Conservation (phyloP, 2,329 filamentous ascomycete genomes). For the Neonectria hederae region DNA sequence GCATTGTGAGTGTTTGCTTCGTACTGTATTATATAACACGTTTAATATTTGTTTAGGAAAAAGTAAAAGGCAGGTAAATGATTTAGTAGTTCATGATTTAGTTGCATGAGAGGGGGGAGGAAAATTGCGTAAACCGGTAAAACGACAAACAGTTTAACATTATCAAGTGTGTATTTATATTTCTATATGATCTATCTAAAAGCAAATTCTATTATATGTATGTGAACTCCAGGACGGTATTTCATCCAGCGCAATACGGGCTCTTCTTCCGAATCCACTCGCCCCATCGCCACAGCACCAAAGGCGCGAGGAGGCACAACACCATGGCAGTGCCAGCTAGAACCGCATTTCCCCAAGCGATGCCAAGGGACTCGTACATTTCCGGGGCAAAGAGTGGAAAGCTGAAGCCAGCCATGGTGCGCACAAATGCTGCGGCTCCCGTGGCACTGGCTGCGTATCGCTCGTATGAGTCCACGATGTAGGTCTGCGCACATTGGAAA, state of each 20-base stretch:
- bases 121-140: too few species aligned
- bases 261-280: slow-evolving; percentile 35
- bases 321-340: slow-evolving; percentile 44
- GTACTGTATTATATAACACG: too few species aligned
- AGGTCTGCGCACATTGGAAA: slow-evolving; percentile 68
- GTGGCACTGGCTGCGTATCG: slow-evolving; percentile 52
- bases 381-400: slow-evolving; percentile 67
- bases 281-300: slow-evolving; percentile 33
- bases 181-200: background rate
- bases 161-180: too few species aligned
- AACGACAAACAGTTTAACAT: too few species aligned
- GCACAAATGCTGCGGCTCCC: slow-evolving; percentile 64
- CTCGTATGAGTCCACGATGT: slow-evolving; percentile 63
- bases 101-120: too few species aligned
- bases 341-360: slow-evolving; percentile 55
- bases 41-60: too few species aligned
- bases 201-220: background rate
- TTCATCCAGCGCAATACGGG: slow-evolving; percentile 31
- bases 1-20: too few species aligned
- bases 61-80: too few species aligned
- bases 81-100: too few species aligned
- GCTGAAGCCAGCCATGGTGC: slow-evolving; percentile 64
- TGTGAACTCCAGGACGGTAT: background rate
- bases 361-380: slow-evolving; percentile 52
- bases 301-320: slow-evolving; percentile 30